Base-by-base conservation (phyloP, 1,284 basidiomycete genomes). In the Trichosporon ovoides region DNA sequence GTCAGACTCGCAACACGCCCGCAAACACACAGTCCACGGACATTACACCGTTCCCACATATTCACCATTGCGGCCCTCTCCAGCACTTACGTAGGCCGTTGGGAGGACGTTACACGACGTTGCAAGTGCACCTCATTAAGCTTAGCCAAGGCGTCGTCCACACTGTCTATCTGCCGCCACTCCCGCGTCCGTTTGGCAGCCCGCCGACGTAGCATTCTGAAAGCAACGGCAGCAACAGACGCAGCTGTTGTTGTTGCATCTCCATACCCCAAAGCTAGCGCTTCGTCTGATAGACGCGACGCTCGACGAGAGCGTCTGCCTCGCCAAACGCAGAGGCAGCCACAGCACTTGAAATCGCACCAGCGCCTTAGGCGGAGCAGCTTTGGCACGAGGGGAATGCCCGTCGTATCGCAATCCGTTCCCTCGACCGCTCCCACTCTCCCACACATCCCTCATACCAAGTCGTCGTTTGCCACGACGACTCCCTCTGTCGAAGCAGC, bases 381-480 rank as follows among this genome's bases (percentile, higher is more conserved):
- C 43, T 48, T 28, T 48, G 43, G 43, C 28, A 31, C 43, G 43
- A 48, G 43, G 43, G 43, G 43, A 28, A 48, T 48, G 43, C 43
- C 43, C 43, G 43, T 48, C 43, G 24, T 48, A n/a, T 48, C 43
- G 43, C 43, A 48, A 9, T 19, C 43, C n/a, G 43, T 48, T 24
- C 43, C 43, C 19, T 24, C 43, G 16, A 48, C 43, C 43, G 24
- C 40, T 46, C 22, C 16, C 43, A 22, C 28, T 24, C 43, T 24
- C 43, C 28, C 43, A 22, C 43, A 48, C 43, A 16, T 24, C 43
- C 28, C 43, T 24, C 43, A 48, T 22, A 24, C 24, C 43, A 48
- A 48, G n/a, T 22, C 43, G 24, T 48, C 43, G 22, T 48, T 48
- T 48, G 43, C 43, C 14, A 31, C 43, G 43, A 28, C 43, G 19